Percentiles rank a stretch among this genome's conserved stretches.
phyloP scores from a whole-genome alignment of 192 early-diverging fungal species.

The Backusella parvicylindrica region DNA sequence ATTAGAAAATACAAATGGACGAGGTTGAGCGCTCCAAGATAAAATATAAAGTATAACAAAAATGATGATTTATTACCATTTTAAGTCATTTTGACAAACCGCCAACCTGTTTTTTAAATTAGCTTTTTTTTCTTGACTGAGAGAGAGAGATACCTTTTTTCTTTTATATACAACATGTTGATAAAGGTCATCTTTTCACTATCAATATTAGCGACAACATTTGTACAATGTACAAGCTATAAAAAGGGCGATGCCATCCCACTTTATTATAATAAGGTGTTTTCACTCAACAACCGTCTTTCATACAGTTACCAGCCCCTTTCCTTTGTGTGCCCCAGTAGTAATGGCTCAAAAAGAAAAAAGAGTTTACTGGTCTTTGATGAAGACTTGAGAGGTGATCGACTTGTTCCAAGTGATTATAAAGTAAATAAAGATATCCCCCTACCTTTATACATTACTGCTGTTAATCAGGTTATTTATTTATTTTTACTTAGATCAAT shows the following conservation, averaged over 20 bases:
- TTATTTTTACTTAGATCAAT: constrained; percentile 17
- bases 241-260: constrained; percentile 51
- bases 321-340: constrained; percentile 57
- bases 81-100: neutral
- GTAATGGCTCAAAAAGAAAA: constrained; percentile 8
- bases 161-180: neutral
- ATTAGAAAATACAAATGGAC: too few relatives aligned
- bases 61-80: neutral
- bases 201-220: neutral
- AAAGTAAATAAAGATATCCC: constrained; percentile 8
- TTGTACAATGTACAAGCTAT: constrained; percentile 8
- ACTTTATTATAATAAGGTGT: constrained; percentile 65
- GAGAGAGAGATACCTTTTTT: neutral
- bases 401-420: constrained; percentile 42
- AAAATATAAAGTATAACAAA: neutral
- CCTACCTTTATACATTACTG: neutral
- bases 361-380: constrained; percentile 50
- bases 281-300: constrained; percentile 62
- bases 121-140: neutral
- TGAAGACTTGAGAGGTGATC: constrained; percentile 70
- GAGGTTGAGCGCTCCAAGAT: neutral
- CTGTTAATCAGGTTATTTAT: neutral
- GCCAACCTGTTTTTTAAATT: neutral
- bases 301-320: constrained; percentile 64
- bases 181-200: neutral